Base-by-base conservation (phyloP, 768 basidiomycete genomes). In the Lactarius indigo region DNA sequence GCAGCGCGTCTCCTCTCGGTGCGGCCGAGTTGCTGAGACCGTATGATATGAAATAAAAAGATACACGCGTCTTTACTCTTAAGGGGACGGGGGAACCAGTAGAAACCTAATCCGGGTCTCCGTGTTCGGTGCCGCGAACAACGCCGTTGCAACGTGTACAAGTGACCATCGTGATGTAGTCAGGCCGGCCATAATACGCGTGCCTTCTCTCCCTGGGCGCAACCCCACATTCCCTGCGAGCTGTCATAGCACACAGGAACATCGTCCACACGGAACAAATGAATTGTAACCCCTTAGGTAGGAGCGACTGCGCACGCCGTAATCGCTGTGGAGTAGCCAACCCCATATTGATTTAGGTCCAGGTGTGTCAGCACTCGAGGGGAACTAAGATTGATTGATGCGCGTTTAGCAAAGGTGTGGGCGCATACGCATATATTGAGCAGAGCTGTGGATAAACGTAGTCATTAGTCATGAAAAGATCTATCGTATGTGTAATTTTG, bases 401-500 rank as follows among this genome's bases (percentile, higher is more conserved):
- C 44, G n/a, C n/a, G 50, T 26, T 39, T 52, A 52, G 26, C 12
- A 23, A 52, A 52, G 5, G 18, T 9, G 37, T 13, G 55, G 2
- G 42, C 35, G 41, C n/a, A 13, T 30, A 41, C 61, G n/a, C 12
- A 57, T n/a, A 41, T 54, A 67, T 63, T 64, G 66, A 67, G 62
- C 26, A 57, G 66, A 3, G 66, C 55, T 64, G 50, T 10, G 2
- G 41, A 8, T 17, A 28, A 42, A 59, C 50, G 41, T 15, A 39
- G 31, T 47, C 44, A 68, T 68, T 47, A 60, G 54, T 42, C 62
- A 44, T 64, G 57, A 15, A 28, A 47, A 35, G 31, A 44, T 68
- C 66, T 68, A 68, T 55, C 50, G 12, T 55, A 56, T 39, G 9
- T 2, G 41, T 67, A 63, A 66, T 67, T 67, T 67, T 67, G 61